phyloP scores from a whole-genome alignment of 2,329 filamentous ascomycete genomes.

The Akanthomyces muscarius region DNA sequence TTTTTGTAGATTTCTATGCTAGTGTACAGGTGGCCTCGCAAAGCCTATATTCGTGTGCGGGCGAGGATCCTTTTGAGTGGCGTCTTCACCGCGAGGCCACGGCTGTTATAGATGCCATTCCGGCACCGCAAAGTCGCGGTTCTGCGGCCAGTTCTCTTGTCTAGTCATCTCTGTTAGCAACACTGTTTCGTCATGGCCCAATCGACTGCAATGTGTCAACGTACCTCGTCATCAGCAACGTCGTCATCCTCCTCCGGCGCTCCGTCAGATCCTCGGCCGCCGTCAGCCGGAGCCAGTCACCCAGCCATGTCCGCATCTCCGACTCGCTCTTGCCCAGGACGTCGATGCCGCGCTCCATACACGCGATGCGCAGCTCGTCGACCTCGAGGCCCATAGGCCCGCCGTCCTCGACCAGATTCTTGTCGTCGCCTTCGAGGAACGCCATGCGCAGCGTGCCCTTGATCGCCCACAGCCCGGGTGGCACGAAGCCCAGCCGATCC shows the following conservation, averaged over 20 bases:
- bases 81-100: background rate
- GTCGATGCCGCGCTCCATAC: conserved; percentile 64
- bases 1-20: background rate
- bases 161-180: conserved; percentile 23
- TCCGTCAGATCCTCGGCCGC: conserved; percentile 34
- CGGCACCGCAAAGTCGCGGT: conserved; percentile 39
- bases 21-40: background rate
- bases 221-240: conserved; percentile 40
- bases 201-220: conserved; percentile 17
- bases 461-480: conserved; percentile 49
- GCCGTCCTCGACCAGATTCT: conserved; percentile 59
- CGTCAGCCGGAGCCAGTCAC: conserved; percentile 47
- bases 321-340: conserved; percentile 53
- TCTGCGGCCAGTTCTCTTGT: conserved; percentile 38
- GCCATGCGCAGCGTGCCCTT: conserved; percentile 52
- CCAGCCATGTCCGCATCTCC: conserved; percentile 46
- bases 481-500: conserved; percentile 47
- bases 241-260: conserved; percentile 36
- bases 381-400: conserved; percentile 52
- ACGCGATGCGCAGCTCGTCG: conserved; percentile 66
- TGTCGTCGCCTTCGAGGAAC: conserved; percentile 69
- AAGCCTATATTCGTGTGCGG: background rate
- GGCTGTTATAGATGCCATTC: conserved; percentile 36
- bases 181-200: background rate
- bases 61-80: background rate